A percentile compares a stretch with the other conserved stretches of the same genome.
phyloP scores from a whole-genome alignment of 1,139 yeast genomes.

The Hansenula lynferdii region DNA sequence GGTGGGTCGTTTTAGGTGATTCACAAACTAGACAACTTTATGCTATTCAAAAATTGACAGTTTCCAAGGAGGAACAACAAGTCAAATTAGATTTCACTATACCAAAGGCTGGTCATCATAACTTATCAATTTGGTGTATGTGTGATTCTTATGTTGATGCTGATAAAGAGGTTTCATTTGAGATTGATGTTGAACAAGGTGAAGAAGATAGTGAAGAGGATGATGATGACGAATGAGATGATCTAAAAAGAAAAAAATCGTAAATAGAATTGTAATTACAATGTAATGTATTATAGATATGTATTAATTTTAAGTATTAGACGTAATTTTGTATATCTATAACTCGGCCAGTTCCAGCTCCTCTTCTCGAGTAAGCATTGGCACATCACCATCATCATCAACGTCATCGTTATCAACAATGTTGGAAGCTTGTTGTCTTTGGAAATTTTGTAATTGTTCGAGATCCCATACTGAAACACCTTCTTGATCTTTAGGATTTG shows the following conservation, averaged over 20 bases:
- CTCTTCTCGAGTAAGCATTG: slow-evolving; percentile 22
- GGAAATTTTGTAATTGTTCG: slow-evolving; percentile 61
- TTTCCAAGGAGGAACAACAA: slow-evolving; percentile 48
- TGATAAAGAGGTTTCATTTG: slow-evolving; percentile 70
- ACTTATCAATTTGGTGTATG: slow-evolving; percentile 74
- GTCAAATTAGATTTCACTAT: slow-evolving; percentile 53
- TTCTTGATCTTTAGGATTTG: slow-evolving; percentile 85
- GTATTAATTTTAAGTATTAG: neutral
- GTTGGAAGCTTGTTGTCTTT: slow-evolving; percentile 39
- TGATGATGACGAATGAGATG: slow-evolving; percentile 14
- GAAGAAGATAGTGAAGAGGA: slow-evolving; percentile 26
- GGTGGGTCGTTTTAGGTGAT: slow-evolving; percentile 90
- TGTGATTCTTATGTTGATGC: slow-evolving; percentile 91
- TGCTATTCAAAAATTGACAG: slow-evolving; percentile 64
- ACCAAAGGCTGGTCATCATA: slow-evolving; percentile 56
- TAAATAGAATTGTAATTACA: too few species aligned
- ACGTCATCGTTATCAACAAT: slow-evolving; percentile 9
- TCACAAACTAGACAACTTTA: slow-evolving; percentile 52
- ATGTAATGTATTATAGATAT: neutral
- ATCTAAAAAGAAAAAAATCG: neutral
- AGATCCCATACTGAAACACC: slow-evolving; percentile 93
- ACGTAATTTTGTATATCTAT: neutral
- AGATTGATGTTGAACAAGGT: slow-evolving; percentile 38
- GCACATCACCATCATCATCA: slow-evolving; percentile 23
- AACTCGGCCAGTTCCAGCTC: slow-evolving; percentile 18